Conservation (phyloP, 106 monocot species). For the Chionographis japonica region DNA sequence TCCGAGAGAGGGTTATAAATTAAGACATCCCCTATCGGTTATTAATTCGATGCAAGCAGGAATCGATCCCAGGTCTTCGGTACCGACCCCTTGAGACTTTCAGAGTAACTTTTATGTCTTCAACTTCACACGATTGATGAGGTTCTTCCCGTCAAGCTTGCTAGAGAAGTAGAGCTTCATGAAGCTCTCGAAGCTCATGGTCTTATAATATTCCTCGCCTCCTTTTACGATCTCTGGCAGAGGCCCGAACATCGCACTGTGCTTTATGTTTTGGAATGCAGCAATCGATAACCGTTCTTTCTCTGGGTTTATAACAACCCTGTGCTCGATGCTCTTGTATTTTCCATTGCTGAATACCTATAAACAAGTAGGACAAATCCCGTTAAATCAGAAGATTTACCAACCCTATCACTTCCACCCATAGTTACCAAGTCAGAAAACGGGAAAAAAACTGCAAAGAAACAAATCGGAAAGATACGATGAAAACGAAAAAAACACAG, state of each 20-base stretch:
- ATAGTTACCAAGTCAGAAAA: too few species aligned
- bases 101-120: background rate
- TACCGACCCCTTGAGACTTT: background rate
- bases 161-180: background rate
- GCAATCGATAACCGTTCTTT: conserved; percentile 33
- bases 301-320: conserved; percentile 22
- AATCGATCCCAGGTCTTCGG: too few species aligned
- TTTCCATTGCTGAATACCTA: conserved; percentile 33
- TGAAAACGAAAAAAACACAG: too few species aligned
- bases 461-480: too few species aligned
- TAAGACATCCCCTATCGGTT: too few species aligned
- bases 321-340: conserved; percentile 37
- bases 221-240: background rate
- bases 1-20: too few species aligned
- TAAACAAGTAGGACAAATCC: background rate
- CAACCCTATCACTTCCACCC: too few species aligned
- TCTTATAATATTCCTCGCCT: conserved; percentile 13
- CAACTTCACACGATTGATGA: conserved; percentile 12
- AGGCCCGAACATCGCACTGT: background rate
- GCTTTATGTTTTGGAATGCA: conserved; percentile 9
- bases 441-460: too few species aligned
- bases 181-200: background rate
- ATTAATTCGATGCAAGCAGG: too few species aligned
- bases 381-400: too few species aligned
- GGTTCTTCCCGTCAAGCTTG: conserved; percentile 21